Base-by-base conservation (phyloP, 2,329 filamentous ascomycete genomes). In the Penicillium sp. region DNA sequence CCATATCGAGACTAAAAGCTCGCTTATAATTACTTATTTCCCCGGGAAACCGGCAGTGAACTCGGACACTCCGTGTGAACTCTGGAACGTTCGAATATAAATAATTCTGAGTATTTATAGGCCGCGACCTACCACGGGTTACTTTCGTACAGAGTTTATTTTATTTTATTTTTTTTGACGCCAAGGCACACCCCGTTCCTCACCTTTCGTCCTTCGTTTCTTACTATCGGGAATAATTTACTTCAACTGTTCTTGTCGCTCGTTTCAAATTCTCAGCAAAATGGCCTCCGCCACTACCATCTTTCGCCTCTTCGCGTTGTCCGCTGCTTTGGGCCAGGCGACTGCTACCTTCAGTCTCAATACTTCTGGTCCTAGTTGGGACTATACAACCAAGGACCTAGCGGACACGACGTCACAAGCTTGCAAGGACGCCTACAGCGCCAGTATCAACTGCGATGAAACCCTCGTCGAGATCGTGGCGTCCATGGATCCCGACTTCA, bases 361-460 rank as follows among this genome's bases (percentile, higher is more conserved):
- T 48, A 60, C 50, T 25, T 53, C 57, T 45, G 64, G 64, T 22
- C 62, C 57, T 27, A 66, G 64, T 44, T 69, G 64, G 65, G 61
- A 63, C 50, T 68, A 67, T 38, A 61, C 61, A 49, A 54, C 60
- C 48, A 66, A 63, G 42, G 65, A 67, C 49, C 43, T 69, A 3
- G 64, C 62, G 30, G 53, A 56, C 35, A 64, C 61, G 8, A 70
- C 67, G 1, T 69, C 64, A 11, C 48, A 63, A 27, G 54, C 57
- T 16, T 70, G 65, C 41, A 66, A 65, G 41, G 57, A 61, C 16
- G 67, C 67, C 4, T 69, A 69, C 48, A 61, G 59, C 43, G 58
- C 62, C 24, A 53, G 35, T 33, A 67, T 69, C 39, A 47, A 69
- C 45, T 70, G 67, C 44, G 64, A 68, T 39, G 39, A 56, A 44